Base-by-base conservation (phyloP, 345 rosid species). In the Corymbia maculata region DNA sequence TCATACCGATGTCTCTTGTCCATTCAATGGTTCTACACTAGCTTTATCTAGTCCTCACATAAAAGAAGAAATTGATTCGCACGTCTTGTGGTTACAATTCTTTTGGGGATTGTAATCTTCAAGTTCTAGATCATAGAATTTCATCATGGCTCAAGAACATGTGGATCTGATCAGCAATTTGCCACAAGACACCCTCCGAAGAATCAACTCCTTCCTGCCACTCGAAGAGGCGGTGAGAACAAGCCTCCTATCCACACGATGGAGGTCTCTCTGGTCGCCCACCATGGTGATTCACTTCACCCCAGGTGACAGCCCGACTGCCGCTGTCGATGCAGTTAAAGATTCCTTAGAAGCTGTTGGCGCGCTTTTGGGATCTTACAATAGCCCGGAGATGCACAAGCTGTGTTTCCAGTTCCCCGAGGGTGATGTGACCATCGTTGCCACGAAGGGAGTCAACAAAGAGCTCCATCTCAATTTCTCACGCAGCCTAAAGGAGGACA, bases 201-300 rank as follows among this genome's bases (percentile, higher is more conserved):
- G 36, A 17, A 79, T 89, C 86, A 17, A 57, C 79, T 89, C 88
- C 30, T 79, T 70, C 49, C n/a, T 89, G 32, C 88, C 90, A 10
- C 79, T 86, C 11, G 47, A 75, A 13, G 90, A 79, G 42, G 90
- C 79, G 2, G 36, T 79, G 49, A n/a, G 55, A 36, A 79, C 90
- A 4, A 45, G 79, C 64, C 17, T 89, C 55, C 88, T 86, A 21
- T 89, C 90, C 28, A 28, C 45, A 8, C 28, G 55, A 6, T 89
- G 90, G 90, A 89, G 36, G 86, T 85, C 55, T 45, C 90, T 89
- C 32, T 89, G 90, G 90, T 8, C 57, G 2, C 90, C 88, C 26
- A 42, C 59, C 30, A 42, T n/a, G 45, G 75, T 86, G 36, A 44
- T 22, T 45, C 13, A 79, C 82, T 52, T 22, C 30, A 3, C 45